Evolutionary conservation across 768 basidiomycete genomes (phyloP).

Genomic region (Amanita exitialis): DNA sequence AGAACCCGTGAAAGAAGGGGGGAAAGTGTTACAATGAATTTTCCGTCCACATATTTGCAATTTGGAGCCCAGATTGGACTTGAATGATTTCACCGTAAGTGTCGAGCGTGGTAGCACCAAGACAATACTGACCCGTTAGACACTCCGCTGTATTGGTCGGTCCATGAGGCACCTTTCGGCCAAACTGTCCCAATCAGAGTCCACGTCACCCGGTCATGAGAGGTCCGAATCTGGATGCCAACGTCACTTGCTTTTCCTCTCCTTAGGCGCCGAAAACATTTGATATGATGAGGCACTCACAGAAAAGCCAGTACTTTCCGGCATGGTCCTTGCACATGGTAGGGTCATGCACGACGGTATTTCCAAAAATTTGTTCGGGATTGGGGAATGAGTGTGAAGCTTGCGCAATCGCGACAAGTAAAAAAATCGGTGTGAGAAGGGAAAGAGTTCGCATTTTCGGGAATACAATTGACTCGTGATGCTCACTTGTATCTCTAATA

Average conservation of each 20-base stretch:
- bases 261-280: too few relatives aligned
- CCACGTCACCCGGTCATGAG: constrained; percentile 33
- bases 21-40: too few relatives aligned
- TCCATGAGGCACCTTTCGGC: constrained; percentile 35
- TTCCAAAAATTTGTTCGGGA: constrained; percentile 27
- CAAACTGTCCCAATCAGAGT: constrained; percentile 34
- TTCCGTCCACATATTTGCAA: too few relatives aligned
- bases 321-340: constrained; percentile 38
- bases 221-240: too few relatives aligned
- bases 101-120: background rate
- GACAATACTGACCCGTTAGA: constrained; percentile 24
- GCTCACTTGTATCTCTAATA: too few relatives aligned
- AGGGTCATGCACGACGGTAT: constrained; percentile 36
- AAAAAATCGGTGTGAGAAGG: too few relatives aligned
- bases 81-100: too few relatives aligned
- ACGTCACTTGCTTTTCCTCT: too few relatives aligned
- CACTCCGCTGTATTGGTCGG: constrained; percentile 16
- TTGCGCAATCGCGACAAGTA: too few relatives aligned
- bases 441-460: too few relatives aligned
- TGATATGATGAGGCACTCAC: constrained; percentile 15
- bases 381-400: background rate
- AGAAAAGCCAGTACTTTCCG: constrained; percentile 40
- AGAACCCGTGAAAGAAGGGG: background rate
- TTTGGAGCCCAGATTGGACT: too few relatives aligned
- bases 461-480: too few relatives aligned